phyloP scores from a whole-genome alignment of 2,329 filamentous ascomycete genomes.

The Trichoderma harzianum region DNA sequence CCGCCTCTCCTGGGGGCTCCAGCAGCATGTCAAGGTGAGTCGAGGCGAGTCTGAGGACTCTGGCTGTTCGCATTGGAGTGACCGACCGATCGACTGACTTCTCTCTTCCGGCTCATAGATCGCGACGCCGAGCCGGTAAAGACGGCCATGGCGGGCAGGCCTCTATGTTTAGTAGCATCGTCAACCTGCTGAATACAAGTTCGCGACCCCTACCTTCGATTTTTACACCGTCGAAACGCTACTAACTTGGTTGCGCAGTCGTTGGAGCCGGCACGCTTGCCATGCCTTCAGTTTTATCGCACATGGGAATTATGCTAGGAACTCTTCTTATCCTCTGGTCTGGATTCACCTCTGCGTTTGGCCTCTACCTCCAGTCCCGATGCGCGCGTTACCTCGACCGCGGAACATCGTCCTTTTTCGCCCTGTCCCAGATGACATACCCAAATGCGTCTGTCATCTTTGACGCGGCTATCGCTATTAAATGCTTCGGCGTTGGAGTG shows the following conservation, averaged over 20 bases:
- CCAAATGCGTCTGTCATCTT: conserved; percentile 94
- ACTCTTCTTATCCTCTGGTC: conserved; percentile 87
- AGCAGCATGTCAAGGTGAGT: conserved; percentile 50
- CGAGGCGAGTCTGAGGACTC: background rate
- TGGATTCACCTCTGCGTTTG: conserved; percentile 82
- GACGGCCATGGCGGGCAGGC: conserved; percentile 72
- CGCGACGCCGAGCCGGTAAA: conserved; percentile 64
- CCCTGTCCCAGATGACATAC: conserved; percentile 94
- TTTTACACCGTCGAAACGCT: conserved; percentile 17
- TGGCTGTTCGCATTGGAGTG: background rate
- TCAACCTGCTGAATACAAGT: conserved; percentile 97
- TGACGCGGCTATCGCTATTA: conserved; percentile 92
- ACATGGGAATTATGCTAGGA: conserved; percentile 89
- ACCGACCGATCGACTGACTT: conserved; percentile 7
- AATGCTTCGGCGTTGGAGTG: conserved; percentile 95
- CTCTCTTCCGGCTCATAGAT: conserved; percentile 33
- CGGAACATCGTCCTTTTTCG: conserved; percentile 87
- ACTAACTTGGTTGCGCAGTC: conserved; percentile 50
- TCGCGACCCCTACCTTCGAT: conserved; percentile 31
- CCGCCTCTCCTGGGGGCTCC: conserved; percentile 37
- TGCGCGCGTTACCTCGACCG: conserved; percentile 91
- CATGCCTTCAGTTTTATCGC: conserved; percentile 91
- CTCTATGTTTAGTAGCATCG: conserved; percentile 83
- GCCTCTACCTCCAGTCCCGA: conserved; percentile 88
- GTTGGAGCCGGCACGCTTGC: conserved; percentile 91